These are phyloP conservation scores for Talaromyces adpressus DNA, from an alignment of 495 filamentous ascomycete species.

Conservation along the genomic window DNA sequence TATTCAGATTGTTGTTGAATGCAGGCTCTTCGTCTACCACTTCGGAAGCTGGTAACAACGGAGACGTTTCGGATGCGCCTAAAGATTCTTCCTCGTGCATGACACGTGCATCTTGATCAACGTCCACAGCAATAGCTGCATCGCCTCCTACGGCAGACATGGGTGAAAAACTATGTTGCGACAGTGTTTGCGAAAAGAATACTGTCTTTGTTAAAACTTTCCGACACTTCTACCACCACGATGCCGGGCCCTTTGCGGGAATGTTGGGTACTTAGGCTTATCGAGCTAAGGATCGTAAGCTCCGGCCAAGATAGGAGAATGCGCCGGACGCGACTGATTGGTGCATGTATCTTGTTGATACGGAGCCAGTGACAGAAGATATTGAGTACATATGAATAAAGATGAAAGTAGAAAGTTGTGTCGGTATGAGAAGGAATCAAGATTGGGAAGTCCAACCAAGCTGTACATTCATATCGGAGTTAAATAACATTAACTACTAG, in stretches of 20 bases:
- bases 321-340: background rate
- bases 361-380: background rate
- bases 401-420: background rate
- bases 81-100: background rate
- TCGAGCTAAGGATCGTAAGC: background rate
- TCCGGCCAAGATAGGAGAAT: background rate
- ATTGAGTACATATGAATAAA: background rate
- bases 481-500: background rate
- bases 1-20: slow-evolving; percentile 10
- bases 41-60: slow-evolving; percentile 23
- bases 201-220: background rate
- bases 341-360: background rate
- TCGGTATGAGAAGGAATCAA: background rate
- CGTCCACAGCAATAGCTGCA: slow-evolving; percentile 18
- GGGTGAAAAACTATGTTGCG: background rate
- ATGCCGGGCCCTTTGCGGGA: background rate
- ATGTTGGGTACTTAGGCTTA: background rate
- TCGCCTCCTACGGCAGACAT: slow-evolving; percentile 18
- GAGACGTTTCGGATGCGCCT: slow-evolving; percentile 23
- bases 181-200: background rate
- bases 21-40: slow-evolving; percentile 10
- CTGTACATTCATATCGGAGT: background rate
- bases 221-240: background rate
- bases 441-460: background rate
- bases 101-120: slow-evolving; percentile 35